A percentile compares a stretch with the other conserved stretches of the same genome.
phyloP scores from a whole-genome alignment of 177 flowering plant species.

The Tripterygium wilfordii region DNA sequence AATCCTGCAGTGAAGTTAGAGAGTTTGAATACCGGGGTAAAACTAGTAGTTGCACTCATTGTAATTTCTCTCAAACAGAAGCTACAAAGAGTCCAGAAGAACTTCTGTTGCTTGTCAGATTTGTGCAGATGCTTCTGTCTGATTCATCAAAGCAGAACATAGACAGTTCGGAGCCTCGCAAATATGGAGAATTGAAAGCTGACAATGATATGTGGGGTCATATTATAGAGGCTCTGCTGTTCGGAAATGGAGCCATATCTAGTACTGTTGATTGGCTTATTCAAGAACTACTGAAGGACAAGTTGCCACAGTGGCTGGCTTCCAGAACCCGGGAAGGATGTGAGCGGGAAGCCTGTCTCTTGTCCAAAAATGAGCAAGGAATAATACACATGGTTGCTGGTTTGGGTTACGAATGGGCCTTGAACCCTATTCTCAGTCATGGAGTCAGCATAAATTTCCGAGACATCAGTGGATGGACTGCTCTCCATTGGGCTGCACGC shows the following conservation, averaged over 20 bases:
- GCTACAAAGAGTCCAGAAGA: conserved; percentile 51
- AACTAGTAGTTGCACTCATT: conserved; percentile 16
- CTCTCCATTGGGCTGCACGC: conserved; percentile 99
- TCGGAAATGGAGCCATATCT: conserved; percentile 48
- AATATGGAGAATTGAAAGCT: conserved; percentile 26
- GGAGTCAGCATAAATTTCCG: conserved; percentile 87
- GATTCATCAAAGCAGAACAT: conserved; percentile 28
- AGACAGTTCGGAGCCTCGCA: conserved; percentile 25
- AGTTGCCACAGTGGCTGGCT: conserved; percentile 67
- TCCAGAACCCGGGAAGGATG: conserved; percentile 21
- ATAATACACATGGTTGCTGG: conserved; percentile 88
- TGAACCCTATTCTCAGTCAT: conserved; percentile 54
- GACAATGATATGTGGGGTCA: conserved; percentile 57
- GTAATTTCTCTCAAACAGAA: conserved; percentile 23
- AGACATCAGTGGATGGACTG: conserved; percentile 91
- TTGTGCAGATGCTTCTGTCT: conserved; percentile 64
- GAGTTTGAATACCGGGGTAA: conserved; percentile 78
- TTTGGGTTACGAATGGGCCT: conserved; percentile 95
- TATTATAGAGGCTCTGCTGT: conserved; percentile 52
- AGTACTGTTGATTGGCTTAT: conserved; percentile 62
- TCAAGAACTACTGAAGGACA: conserved; percentile 73
- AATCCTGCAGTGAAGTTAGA: conserved; percentile 85
- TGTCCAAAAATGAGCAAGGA: conserved; percentile 93
- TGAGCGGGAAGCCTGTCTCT: conserved; percentile 27
- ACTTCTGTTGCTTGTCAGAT: conserved; percentile 58